These are phyloP conservation scores for Mycena filopes DNA, from an alignment of 768 basidiomycete species.

Conservation along the genomic window DNA sequence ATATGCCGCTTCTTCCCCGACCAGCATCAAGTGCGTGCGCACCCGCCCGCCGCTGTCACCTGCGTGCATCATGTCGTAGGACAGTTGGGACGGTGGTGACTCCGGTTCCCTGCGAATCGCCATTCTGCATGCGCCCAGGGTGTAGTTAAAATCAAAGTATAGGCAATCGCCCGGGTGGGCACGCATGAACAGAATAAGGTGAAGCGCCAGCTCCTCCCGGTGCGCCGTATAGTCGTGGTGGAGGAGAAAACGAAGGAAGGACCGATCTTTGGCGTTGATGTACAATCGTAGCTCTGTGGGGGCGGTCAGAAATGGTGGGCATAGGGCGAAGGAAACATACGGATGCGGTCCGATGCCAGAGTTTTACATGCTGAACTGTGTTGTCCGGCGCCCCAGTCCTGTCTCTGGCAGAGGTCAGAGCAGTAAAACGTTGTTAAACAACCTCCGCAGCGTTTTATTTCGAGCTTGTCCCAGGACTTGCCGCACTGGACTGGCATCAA, in stretches of 20 bases:
- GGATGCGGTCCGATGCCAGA: too few relatives aligned
- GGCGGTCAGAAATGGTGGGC: too few relatives aligned
- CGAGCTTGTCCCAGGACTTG: too few relatives aligned
- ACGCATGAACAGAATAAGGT: not conserved
- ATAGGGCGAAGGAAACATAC: too few relatives aligned
- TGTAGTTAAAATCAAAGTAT: not conserved
- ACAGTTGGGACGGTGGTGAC: not conserved
- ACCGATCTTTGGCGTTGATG: not conserved
- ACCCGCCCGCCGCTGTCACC: not conserved
- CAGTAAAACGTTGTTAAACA: too few relatives aligned
- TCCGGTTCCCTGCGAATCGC: not conserved
- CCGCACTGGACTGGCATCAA: too few relatives aligned
- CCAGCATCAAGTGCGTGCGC: not conserved
- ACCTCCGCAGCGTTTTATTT: too few relatives aligned
- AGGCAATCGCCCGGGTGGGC: not conserved
- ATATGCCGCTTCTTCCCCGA: not conserved
- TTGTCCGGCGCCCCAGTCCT: too few relatives aligned
- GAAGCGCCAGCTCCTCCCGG: not conserved
- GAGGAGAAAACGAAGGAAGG: not conserved
- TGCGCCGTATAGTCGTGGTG: not conserved
- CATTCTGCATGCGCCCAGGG: not conserved
- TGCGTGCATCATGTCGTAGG: not conserved
- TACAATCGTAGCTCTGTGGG: too few relatives aligned
- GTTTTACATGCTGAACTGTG: too few relatives aligned
- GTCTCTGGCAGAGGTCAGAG: too few relatives aligned